Evolutionary conservation across 139 green algal genomes (phyloP), one percentile per base, ranked within the genome.

Genomic region (Eudorina sp.): DNA sequence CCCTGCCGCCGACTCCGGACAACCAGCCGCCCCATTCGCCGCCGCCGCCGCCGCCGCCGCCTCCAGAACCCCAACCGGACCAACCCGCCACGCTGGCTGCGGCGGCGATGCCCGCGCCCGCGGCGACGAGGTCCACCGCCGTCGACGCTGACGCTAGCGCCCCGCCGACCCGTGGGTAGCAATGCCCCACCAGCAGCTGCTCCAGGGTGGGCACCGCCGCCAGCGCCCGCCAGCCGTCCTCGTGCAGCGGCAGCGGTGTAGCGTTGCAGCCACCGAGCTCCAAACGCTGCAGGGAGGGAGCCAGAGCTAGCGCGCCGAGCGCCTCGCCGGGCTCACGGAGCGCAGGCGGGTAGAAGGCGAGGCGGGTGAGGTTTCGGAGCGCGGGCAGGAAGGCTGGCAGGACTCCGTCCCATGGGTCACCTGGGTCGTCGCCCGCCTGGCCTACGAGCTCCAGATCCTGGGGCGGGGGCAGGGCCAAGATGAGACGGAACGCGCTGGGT

Each of bases 171-270:
- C 27, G 29, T 5, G 29, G 1, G 27, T 53, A 36, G 36, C 48
- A 68, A 36, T 84, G 76, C 2, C 76, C 76, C 53, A 84, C 53
- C 53, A 84, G 53, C 36, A 84, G 53, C 34, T 72, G 31, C 76
- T 84, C 76, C 51, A 84, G 76, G 29, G 76, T 23, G 21, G 76
- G 53, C 8, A 36, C 53, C 31, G 53, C 76, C 76, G 76, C 76
- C 53, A 84, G 53, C 34, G 76, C 76, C 27, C 76, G 76, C 76
- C 76, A 84, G 4, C 53, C 76, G 21, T 5, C 76, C 36, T 84
- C 76, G n/a, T 31, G 25, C 53, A 84, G 76, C 34, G 21, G 8
- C 34, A 84, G 53, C 36, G 76, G 76, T 36, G 53, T 19, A 19
- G 53, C 34, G 34, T 36, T 19, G 53, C 53, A 48, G 76, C 53